Evolutionary conservation across 495 filamentous ascomycete genomes (phyloP).

Genomic region (Neurospora tetraspora): DNA sequence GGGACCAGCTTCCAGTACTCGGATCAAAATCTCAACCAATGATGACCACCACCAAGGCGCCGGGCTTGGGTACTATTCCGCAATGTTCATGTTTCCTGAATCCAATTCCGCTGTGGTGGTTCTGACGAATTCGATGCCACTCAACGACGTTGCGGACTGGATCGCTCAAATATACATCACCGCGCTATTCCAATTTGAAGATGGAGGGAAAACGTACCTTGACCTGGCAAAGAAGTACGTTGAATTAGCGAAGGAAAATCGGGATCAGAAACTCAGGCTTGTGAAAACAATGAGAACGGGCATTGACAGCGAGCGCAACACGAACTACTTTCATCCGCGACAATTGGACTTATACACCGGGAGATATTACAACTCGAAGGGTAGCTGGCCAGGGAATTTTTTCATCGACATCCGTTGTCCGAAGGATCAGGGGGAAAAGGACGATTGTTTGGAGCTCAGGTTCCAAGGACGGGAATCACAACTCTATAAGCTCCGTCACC

Average conservation of each 20-base stretch:
- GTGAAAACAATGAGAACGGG: background rate
- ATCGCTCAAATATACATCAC: conserved; percentile 16
- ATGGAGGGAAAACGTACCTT: background rate
- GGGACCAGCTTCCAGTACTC: conserved; percentile 7
- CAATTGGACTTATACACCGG: background rate
- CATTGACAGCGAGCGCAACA: background rate
- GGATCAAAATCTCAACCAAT: conserved; percentile 4
- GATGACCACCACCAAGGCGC: conserved; percentile 18
- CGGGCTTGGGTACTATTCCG: conserved; percentile 9
- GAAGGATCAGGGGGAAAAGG: background rate
- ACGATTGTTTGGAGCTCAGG: background rate
- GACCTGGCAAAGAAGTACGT: conserved; percentile 1
- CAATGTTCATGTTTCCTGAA: conserved; percentile 17
- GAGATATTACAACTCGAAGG: background rate
- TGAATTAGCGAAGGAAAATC: background rate
- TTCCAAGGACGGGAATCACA: conserved; percentile 5
- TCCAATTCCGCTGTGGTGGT: conserved; percentile 18
- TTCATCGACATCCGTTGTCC: conserved; percentile 4
- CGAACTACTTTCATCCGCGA: background rate
- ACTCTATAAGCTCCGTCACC: conserved; percentile 4
- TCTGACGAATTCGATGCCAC: conserved; percentile 15
- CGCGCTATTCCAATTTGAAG: conserved; percentile 7
- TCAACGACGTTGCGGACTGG: conserved; percentile 22
- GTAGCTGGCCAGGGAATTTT: background rate
- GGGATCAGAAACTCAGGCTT: background rate